Base-by-base conservation (phyloP, 1,284 basidiomycete species). In the Pseudomicrostroma phylloplanum region DNA sequence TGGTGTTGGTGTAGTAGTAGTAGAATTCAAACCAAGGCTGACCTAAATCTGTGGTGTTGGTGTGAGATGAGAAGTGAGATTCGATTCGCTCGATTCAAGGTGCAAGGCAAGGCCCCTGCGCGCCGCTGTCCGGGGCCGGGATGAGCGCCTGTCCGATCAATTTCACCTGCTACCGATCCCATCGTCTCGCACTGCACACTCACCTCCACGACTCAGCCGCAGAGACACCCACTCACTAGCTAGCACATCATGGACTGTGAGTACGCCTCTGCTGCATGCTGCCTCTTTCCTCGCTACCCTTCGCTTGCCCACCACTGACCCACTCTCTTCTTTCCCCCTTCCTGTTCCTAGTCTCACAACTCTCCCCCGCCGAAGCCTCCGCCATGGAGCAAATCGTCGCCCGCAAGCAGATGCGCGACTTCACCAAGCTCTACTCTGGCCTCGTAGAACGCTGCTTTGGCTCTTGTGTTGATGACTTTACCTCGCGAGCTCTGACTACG, bases 361-460 rank as follows among this genome's bases (percentile, higher is more conserved):
- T 79, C 54, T 71, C 72, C 13, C 68, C 74, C 30, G 59, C 67
- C 21, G 77, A 79, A 54, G 75, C 77, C 63, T 63, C 72, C 61
- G 68, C 73, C 4, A 79, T 79, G 77, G 61, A 72, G 53, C 67
- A 67, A 55, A 67, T 79, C 65, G 73, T 79, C 56, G 77, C 78
- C 69, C 74, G 77, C 58, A 78, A 77, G 51, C 81, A 97, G 91
- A 96, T 97, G 92, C 90, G 94, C 84, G 94, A 97, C 83, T 97
- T 98, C 76, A 85, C 97, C 84, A 85, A 85, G 76, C 88, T 97
- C 80, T 97, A 97, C 83, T 91, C 92, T n/a, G 89, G 88, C 74
- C 85, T 98, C 60, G 92, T 96, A 49, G 93, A 97, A 80, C 86
- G 90, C 70, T 98, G 94, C 81, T 98, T 98, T 84, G 91, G 85